Percentiles rank a stretch among this genome's conserved stretches.
Evolutionary conservation across 2,329 filamentous ascomycete species (phyloP).

Genomic region (Verticillium dahliae): DNA sequence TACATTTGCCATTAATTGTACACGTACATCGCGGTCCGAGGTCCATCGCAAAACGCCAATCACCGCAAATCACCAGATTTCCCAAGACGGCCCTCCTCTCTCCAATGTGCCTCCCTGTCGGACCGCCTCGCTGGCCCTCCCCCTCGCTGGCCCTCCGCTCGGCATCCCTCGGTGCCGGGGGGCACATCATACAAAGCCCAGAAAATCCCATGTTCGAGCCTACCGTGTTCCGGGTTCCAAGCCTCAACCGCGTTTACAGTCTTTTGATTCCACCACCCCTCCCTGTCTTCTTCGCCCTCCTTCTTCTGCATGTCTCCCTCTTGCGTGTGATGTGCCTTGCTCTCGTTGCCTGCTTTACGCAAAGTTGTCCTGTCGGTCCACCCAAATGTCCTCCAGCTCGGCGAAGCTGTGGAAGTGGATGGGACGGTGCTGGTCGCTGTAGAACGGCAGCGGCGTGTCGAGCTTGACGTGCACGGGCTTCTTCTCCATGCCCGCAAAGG

Average conservation of each 20-base stretch:
- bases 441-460: conserved; percentile 84
- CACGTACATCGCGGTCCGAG: not conserved
- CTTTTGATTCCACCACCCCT: not conserved
- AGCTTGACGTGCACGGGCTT: conserved; percentile 86
- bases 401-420: conserved; percentile 97
- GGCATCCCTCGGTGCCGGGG: not conserved
- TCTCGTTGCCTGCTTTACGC: conserved; percentile 47
- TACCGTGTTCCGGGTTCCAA: not conserved
- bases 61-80: not conserved
- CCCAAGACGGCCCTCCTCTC: not conserved
- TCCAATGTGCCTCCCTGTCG: not conserved
- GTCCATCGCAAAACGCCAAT: not conserved
- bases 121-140: not conserved
- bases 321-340: too few relatives aligned
- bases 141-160: not conserved
- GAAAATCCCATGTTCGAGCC: not conserved
- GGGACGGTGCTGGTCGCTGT: conserved; percentile 85
- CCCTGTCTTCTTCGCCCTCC: not conserved
- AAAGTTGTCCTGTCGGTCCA: conserved; percentile 89
- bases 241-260: not conserved
- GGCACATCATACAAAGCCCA: not conserved
- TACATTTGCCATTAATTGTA: not conserved
- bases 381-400: conserved; percentile 94
- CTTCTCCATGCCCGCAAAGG: conserved; percentile 85
- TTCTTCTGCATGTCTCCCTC: not conserved